A percentile compares a stretch with the other conserved stretches of the same genome.
Evolutionary conservation across 441 rosid genomes (phyloP).

Genomic region (Hura crepitans): DNA sequence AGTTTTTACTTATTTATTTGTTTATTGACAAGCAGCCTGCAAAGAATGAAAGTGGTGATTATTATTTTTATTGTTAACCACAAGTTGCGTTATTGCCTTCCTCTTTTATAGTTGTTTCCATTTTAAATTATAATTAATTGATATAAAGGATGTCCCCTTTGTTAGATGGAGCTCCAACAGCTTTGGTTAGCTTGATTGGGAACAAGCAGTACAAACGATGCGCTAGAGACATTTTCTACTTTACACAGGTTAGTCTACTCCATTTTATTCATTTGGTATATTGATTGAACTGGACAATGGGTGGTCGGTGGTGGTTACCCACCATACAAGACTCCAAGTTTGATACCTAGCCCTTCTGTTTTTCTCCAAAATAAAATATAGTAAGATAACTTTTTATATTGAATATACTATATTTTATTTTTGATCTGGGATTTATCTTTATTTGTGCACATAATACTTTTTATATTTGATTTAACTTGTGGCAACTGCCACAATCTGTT

Average conservation of each 20-base stretch:
- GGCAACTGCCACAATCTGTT: not conserved
- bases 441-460: not conserved
- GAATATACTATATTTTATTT: not conserved
- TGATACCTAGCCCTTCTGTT: not conserved
- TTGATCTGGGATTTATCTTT: not conserved
- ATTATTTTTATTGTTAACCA: not conserved
- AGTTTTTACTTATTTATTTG: not conserved
- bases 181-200: slow-evolving; percentile 89
- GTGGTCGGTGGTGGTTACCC: too few species aligned
- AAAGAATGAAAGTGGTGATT: not conserved
- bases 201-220: slow-evolving; percentile 84
- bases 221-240: slow-evolving; percentile 85
- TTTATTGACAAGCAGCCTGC: not conserved
- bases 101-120: not conserved
- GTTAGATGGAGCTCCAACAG: slow-evolving; percentile 84
- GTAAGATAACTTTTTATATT: too few species aligned
- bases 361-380: too few species aligned
- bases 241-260: slow-evolving; percentile 64
- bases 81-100: too few species aligned
- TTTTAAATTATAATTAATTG: not conserved
- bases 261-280: not conserved
- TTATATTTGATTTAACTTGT: slow-evolving; percentile 6
- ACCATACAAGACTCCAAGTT: not conserved
- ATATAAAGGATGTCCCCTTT: slow-evolving; percentile 5
- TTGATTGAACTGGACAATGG: not conserved